A percentile compares a stretch with the other conserved stretches of the same genome.
phyloP scores from a whole-genome alignment of 2,329 filamentous ascomycete species.

The Didymella segeticola region DNA sequence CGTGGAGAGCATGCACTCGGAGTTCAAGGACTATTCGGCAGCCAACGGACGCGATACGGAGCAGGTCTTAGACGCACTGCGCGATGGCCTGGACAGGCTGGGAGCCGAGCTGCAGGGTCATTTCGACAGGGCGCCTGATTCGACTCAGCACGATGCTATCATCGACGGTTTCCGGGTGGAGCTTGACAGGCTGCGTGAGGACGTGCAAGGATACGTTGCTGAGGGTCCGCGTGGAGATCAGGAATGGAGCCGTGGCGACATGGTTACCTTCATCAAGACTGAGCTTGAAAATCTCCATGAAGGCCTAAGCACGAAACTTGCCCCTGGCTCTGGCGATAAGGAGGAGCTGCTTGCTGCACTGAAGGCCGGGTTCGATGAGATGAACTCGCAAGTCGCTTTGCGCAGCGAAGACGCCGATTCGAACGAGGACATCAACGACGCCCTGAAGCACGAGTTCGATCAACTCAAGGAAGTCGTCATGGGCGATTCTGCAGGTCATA shows the following conservation, averaged over 20 bases:
- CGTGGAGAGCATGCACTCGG: constrained; percentile 66
- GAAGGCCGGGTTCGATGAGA: constrained; percentile 49
- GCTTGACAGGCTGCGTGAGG: constrained; percentile 69
- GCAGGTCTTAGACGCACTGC: constrained; percentile 85
- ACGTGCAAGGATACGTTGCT: constrained; percentile 61
- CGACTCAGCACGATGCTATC: constrained; percentile 77
- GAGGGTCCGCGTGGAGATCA: constrained; percentile 53
- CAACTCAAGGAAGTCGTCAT: constrained; percentile 80
- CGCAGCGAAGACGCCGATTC: constrained; percentile 47
- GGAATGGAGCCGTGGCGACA: constrained; percentile 51
- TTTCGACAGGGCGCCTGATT: constrained; percentile 73
- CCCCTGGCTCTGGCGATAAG: constrained; percentile 40
- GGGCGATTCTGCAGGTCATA: constrained; percentile 61
- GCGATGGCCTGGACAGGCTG: constrained; percentile 83
- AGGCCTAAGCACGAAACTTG: constrained; percentile 59
- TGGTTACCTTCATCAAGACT: constrained; percentile 59
- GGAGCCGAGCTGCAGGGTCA: constrained; percentile 82
- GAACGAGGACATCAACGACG: constrained; percentile 63
- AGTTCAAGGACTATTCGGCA: constrained; percentile 79
- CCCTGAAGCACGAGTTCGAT: constrained; percentile 82
- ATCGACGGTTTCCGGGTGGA: constrained; percentile 71
- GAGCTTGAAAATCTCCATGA: constrained; percentile 69
- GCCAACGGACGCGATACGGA: constrained; percentile 83
- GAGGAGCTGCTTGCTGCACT: constrained; percentile 50
- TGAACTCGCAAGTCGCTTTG: constrained; percentile 50